phyloP scores from a whole-genome alignment of 805 yeast species.

The Lipomyces orientalis region DNA sequence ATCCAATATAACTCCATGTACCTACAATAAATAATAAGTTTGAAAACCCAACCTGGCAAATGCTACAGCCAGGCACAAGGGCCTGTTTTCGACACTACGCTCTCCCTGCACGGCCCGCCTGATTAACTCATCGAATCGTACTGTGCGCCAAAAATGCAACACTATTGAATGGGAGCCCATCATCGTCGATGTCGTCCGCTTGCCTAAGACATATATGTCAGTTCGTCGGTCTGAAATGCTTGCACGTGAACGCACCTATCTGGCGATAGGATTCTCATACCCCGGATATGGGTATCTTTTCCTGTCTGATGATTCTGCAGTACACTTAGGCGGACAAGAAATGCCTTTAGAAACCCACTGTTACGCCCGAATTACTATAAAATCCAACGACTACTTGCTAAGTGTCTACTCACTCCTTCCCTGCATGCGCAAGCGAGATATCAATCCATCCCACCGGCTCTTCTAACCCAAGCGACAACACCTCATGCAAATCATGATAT shows the following conservation, averaged over 20 bases:
- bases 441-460: conserved; percentile 83
- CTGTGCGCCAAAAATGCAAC: conserved; percentile 43
- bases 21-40: background rate
- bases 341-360: conserved; percentile 65
- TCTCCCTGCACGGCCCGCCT: background rate
- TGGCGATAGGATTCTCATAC: conserved; percentile 65
- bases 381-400: background rate
- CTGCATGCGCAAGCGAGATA: conserved; percentile 60
- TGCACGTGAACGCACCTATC: conserved; percentile 42
- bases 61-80: background rate
- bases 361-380: background rate
- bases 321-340: conserved; percentile 65
- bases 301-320: conserved; percentile 91
- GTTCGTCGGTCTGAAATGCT: conserved; percentile 15
- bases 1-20: background rate
- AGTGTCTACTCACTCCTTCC: conserved; percentile 49
- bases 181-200: conserved; percentile 30
- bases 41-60: background rate
- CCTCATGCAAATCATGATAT: conserved; percentile 75
- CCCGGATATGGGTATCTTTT: conserved; percentile 88
- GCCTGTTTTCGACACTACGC: background rate
- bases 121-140: conserved; percentile 31
- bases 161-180: conserved; percentile 41
- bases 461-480: conserved; percentile 60
- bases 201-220: background rate